phyloP scores from a whole-genome alignment of 2,329 filamentous ascomycete species.

The Botrytis elliptica region DNA sequence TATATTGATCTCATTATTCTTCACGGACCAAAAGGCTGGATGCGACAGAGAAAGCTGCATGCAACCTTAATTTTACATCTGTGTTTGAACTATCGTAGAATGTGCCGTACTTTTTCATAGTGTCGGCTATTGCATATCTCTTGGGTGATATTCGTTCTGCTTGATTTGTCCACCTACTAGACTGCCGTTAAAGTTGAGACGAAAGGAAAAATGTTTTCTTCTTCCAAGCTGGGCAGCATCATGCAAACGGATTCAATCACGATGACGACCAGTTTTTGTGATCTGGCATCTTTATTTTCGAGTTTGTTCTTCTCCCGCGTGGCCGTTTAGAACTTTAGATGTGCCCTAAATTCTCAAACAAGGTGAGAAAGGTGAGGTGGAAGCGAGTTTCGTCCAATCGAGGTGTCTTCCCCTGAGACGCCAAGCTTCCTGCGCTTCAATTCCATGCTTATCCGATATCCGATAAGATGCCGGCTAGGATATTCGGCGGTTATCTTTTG shows the following conservation, averaged over 20 bases:
- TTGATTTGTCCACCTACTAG: not conserved
- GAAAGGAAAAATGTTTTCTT: not conserved
- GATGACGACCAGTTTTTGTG: not conserved
- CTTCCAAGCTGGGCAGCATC: not conserved
- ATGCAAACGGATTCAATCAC: not conserved
- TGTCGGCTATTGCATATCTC: not conserved
- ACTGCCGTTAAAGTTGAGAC: not conserved
- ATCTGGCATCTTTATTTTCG: not conserved
- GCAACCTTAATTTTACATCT: not conserved
- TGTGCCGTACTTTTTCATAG: not conserved
- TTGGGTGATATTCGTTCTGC: not conserved
- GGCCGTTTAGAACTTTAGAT: not conserved
- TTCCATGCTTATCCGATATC: constrained; percentile 17
- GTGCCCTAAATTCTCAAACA: constrained; percentile 26
- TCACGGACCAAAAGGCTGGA: not conserved
- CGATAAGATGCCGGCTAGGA: constrained; percentile 23
- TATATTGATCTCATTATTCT: constrained; percentile 12
- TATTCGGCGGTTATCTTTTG: constrained; percentile 21
- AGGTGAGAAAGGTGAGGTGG: constrained; percentile 40
- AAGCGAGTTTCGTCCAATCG: constrained; percentile 44
- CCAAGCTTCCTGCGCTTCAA: constrained; percentile 34
- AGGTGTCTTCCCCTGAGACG: constrained; percentile 30
- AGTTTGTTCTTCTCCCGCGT: not conserved
- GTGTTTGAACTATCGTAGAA: not conserved
- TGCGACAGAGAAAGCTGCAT: not conserved